phyloP scores from a whole-genome alignment of 331 rosid species.

The Phaseolus coccineus region DNA sequence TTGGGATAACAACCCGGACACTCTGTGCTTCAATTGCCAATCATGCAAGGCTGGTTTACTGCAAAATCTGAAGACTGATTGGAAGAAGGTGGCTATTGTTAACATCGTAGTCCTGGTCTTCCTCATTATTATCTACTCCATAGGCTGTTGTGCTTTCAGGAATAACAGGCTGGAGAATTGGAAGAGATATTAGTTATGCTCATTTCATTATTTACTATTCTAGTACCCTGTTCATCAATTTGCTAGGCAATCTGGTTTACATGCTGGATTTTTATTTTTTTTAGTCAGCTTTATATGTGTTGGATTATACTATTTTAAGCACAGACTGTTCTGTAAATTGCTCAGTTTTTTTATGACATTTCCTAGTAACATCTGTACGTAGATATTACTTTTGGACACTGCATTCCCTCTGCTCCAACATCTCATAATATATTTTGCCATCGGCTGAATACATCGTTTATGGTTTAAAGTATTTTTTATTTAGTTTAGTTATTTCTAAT shows the following conservation, averaged over 20 bases:
- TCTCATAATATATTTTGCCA: too few species aligned
- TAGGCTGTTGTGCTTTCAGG: conserved; percentile 94
- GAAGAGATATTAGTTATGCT: conserved; percentile 46
- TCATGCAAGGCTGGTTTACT: conserved; percentile 96
- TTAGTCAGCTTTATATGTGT: neutral
- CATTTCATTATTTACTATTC: neutral
- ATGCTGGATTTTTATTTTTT: conserved; percentile 22
- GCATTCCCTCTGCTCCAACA: neutral
- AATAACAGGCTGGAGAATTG: conserved; percentile 74
- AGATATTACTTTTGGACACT: neutral
- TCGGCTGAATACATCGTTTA: neutral
- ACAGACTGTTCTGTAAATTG: conserved; percentile 33
- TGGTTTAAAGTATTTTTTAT: neutral
- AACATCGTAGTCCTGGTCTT: conserved; percentile 79
- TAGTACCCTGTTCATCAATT: conserved; percentile 44
- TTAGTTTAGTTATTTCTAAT: neutral
- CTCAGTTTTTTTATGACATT: conserved; percentile 12
- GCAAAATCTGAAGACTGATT: conserved; percentile 67
- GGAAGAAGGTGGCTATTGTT: conserved; percentile 82
- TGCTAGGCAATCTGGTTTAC: conserved; percentile 22
- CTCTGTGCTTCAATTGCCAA: conserved; percentile 81
- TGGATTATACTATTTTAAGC: conserved; percentile 40
- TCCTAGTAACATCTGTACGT: conserved; percentile 3
- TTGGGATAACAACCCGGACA: conserved; percentile 61
- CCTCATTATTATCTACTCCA: conserved; percentile 75